These are phyloP conservation scores for Linnemannia schmuckeri DNA, from an alignment of 192 early-diverging fungal species.

Conservation along the genomic window DNA sequence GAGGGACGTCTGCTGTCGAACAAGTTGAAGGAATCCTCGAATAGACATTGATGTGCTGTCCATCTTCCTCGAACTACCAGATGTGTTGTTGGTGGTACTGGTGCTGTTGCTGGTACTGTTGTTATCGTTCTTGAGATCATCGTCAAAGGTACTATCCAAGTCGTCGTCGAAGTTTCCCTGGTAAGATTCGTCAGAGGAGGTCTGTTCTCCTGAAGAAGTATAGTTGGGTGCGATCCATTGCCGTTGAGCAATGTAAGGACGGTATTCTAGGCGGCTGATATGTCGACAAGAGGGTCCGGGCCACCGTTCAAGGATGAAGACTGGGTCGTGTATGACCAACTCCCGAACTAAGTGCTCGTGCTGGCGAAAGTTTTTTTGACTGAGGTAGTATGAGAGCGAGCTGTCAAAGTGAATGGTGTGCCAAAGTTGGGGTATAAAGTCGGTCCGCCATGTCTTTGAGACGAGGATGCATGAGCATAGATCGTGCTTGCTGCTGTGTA, in stretches of 20 bases:
- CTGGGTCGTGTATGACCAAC: constrained; percentile 10
- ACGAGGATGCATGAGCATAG: constrained; percentile 21
- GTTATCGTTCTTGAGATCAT: not conserved
- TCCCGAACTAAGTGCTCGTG: constrained; percentile 9
- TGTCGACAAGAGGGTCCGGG: not conserved
- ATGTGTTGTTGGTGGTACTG: not conserved
- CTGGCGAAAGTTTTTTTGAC: not conserved
- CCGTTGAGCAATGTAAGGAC: constrained; percentile 1
- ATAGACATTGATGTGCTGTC: not conserved
- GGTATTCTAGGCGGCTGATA: constrained; percentile 9
- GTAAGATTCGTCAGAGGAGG: not conserved
- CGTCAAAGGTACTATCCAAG: not conserved
- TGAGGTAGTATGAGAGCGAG: constrained; percentile 2
- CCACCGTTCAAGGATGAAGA: not conserved
- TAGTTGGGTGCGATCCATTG: constrained; percentile 1
- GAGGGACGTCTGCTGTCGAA: constrained; percentile 7
- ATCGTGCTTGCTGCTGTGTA: not conserved
- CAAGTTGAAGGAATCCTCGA: not conserved
- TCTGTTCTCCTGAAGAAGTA: not conserved
- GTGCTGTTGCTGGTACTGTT: too few species aligned
- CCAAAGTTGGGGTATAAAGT: constrained; percentile 16
- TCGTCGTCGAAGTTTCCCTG: not conserved
- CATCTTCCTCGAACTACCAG: not conserved
- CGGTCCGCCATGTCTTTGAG: constrained; percentile 10
- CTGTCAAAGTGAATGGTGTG: constrained; percentile 11